phyloP scores from a whole-genome alignment of 441 rosid species.

The Manihot esculenta region DNA sequence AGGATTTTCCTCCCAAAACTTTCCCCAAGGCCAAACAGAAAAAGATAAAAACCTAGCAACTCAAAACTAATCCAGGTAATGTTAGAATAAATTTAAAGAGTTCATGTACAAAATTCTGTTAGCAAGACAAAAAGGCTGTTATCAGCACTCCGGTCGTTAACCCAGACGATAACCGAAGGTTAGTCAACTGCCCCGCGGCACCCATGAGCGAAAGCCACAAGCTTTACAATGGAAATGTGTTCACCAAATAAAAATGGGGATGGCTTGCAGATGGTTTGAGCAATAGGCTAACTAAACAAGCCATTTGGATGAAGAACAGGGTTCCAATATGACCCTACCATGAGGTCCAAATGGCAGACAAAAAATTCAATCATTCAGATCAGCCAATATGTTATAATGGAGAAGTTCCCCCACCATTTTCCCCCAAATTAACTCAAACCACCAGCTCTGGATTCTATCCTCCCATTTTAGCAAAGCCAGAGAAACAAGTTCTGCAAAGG shows the following conservation, averaged over 20 bases:
- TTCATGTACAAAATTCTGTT: conserved; percentile 26
- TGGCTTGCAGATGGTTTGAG: background rate
- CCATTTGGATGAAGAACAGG: background rate
- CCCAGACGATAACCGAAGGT: background rate
- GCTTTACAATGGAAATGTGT: conserved; percentile 3
- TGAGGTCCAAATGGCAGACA: conserved; percentile 53
- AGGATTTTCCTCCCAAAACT: background rate
- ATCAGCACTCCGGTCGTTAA: conserved; percentile 9
- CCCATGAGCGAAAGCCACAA: background rate
- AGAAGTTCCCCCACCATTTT: conserved; percentile 47
- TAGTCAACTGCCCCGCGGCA: conserved; percentile 15
- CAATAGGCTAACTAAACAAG: background rate
- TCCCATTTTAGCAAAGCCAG: conserved; percentile 27
- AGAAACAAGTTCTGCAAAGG: conserved; percentile 25
- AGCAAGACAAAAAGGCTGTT: conserved; percentile 19
- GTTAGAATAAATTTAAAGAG: conserved; percentile 19
- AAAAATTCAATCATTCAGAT: conserved; percentile 44
- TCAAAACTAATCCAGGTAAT: background rate
- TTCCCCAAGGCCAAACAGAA: background rate
- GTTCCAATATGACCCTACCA: conserved; percentile 37
- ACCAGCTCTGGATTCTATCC: conserved; percentile 35
- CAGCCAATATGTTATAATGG: conserved; percentile 31
- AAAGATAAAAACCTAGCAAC: background rate
- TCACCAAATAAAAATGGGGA: conserved; percentile 3
- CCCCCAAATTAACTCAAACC: conserved; percentile 37